phyloP scores from a whole-genome alignment of 768 basidiomycete genomes.

The Psilocybe subaeruginosa region DNA sequence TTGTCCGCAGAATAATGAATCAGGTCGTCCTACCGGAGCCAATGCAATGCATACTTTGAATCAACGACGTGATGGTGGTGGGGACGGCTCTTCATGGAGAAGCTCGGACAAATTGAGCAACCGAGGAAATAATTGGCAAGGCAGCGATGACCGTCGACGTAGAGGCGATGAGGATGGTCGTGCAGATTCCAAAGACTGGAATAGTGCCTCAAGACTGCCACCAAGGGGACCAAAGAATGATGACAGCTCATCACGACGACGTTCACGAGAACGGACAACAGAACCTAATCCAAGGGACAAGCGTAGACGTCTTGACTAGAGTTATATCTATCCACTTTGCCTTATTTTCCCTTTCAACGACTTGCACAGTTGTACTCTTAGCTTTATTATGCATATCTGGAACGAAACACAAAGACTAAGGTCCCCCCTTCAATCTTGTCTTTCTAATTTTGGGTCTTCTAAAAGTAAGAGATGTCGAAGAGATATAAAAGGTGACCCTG shows the following conservation, averaged over 20 bases:
- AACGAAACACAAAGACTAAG: too few species aligned
- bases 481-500: neutral
- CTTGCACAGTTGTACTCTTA: neutral
- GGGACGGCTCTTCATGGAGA: slow-evolving; percentile 18
- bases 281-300: slow-evolving; percentile 46
- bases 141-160: slow-evolving; percentile 20
- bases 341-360: neutral
- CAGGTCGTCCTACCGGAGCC: slow-evolving; percentile 25
- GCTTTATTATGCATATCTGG: neutral
- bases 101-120: slow-evolving; percentile 21
- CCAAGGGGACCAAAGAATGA: slow-evolving; percentile 18
- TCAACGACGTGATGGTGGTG: slow-evolving; percentile 15
- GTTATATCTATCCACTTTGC: neutral
- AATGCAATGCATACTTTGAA: slow-evolving; percentile 22
- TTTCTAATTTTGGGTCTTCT: too few species aligned
- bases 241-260: slow-evolving; percentile 22
- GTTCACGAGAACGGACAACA: slow-evolving; percentile 34
- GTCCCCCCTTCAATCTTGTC: too few species aligned
- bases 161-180: slow-evolving; percentile 24
- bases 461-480: too few species aligned
- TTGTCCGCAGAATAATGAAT: slow-evolving; percentile 33
- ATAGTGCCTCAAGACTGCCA: slow-evolving; percentile 27
- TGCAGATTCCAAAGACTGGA: slow-evolving; percentile 25
- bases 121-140: slow-evolving; percentile 26
- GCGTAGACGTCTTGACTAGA: slow-evolving; percentile 59